These are phyloP conservation scores for Aotearoamyces nothofagi DNA, from an alignment of 2,329 filamentous ascomycete genomes.

Conservation along the genomic window DNA sequence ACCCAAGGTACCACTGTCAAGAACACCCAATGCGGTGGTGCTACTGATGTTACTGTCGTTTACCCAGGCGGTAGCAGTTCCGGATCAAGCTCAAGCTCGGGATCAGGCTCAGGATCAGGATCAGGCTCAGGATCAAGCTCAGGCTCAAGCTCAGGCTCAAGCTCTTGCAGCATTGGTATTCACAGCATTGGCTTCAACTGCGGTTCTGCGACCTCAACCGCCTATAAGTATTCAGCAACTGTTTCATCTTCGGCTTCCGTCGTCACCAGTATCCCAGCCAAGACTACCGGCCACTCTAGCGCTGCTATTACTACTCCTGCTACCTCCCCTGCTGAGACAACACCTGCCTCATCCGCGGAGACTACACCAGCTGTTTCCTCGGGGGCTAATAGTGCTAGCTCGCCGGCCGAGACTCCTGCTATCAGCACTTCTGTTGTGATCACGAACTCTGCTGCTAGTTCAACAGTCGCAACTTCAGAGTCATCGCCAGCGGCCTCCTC, in stretches of 20 bases:
- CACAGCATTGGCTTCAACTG: constrained; percentile 68
- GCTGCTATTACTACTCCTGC: constrained; percentile 8
- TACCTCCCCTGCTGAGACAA: constrained; percentile 6
- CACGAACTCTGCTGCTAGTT: not conserved
- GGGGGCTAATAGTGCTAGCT: too few relatives aligned
- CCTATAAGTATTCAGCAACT: too few relatives aligned
- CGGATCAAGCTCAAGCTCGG: constrained; percentile 28
- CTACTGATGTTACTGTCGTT: constrained; percentile 62
- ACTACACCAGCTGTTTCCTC: too few relatives aligned
- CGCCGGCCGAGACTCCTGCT: too few relatives aligned
- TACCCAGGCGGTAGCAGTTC: constrained; percentile 42
- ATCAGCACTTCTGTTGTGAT: too few relatives aligned
- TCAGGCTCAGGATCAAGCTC: too few relatives aligned
- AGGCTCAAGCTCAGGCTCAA: not conserved
- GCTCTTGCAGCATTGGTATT: constrained; percentile 53
- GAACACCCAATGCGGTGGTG: constrained; percentile 89
- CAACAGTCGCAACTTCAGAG: constrained; percentile 2
- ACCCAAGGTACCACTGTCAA: constrained; percentile 48
- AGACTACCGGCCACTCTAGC: constrained; percentile 4
- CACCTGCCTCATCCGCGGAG: too few relatives aligned
- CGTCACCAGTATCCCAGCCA: not conserved
- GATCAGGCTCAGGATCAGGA: not conserved
- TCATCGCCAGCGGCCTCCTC: not conserved
- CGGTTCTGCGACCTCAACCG: too few relatives aligned
- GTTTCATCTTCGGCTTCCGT: too few relatives aligned